phyloP scores from a whole-genome alignment of 202 grass and related monocot genomes.

The Panicum hallii region DNA sequence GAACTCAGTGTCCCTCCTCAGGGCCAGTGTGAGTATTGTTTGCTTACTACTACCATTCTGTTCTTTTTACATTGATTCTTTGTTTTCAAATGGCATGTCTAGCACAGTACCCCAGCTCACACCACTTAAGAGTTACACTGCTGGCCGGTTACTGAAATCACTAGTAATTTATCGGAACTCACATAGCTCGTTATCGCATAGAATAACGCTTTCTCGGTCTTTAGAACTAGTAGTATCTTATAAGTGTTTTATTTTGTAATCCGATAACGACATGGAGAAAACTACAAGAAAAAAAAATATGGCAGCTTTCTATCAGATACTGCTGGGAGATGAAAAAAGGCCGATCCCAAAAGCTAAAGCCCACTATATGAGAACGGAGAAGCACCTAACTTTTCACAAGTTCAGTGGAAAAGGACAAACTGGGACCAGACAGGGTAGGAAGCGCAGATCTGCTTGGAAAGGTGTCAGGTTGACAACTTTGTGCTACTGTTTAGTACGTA shows the following conservation, averaged over 20 bases:
- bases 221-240: not conserved
- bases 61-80: not conserved
- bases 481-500: conserved; percentile 19
- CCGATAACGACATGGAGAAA: conserved; percentile 30
- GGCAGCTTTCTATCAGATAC: conserved; percentile 48
- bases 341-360: conserved; percentile 45
- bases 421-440: conserved; percentile 37
- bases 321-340: conserved; percentile 25
- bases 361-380: conserved; percentile 36
- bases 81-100: not conserved
- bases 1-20: conserved; percentile 88
- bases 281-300: conserved; percentile 46
- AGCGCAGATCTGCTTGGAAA: conserved; percentile 54
- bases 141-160: not conserved
- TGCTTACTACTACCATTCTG: not conserved
- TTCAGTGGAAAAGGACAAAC: conserved; percentile 44
- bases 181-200: conserved; percentile 27
- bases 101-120: not conserved
- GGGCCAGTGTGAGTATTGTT: conserved; percentile 70
- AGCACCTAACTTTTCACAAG: conserved; percentile 39
- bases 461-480: conserved; percentile 57
- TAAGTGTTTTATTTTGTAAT: conserved; percentile 18
- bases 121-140: not conserved
- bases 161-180: not conserved
- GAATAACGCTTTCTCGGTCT: not conserved